Conservation (phyloP, 371 early-diverging fungal species). For the Syncephalastrum racemosum region DNA sequence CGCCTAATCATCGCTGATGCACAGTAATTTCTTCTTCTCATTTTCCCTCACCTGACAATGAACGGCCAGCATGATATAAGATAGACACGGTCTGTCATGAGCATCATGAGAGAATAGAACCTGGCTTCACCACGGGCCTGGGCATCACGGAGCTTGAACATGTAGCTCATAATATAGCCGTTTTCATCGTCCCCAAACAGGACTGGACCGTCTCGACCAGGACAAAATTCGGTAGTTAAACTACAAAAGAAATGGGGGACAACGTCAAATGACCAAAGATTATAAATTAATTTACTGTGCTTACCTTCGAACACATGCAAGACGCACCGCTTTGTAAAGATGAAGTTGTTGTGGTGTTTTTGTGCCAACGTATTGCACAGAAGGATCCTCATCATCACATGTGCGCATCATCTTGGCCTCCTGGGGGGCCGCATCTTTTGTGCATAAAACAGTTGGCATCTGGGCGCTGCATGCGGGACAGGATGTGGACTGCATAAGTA, state of each 20-base stretch:
- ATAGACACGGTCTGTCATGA: constrained; percentile 71
- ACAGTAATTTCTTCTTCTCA: neutral
- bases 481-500: constrained; percentile 7
- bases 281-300: neutral
- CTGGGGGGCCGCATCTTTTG: constrained; percentile 16
- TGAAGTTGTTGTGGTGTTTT: constrained; percentile 51
- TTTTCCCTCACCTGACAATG: constrained; percentile 52
- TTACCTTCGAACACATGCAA: constrained; percentile 66
- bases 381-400: constrained; percentile 45
- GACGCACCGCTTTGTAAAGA: constrained; percentile 52
- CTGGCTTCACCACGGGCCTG: constrained; percentile 70
- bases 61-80: constrained; percentile 72
- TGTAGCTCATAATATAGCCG: constrained; percentile 72
- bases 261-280: neutral
- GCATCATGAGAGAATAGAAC: constrained; percentile 66
- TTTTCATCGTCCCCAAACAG: constrained; percentile 74
- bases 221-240: constrained; percentile 68
- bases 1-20: neutral
- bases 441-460: constrained; percentile 31
- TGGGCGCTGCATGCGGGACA: constrained; percentile 53
- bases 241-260: constrained; percentile 24
- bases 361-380: constrained; percentile 47
- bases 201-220: constrained; percentile 71
- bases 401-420: constrained; percentile 48
- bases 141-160: constrained; percentile 70